These are phyloP conservation scores for Copromyces sp. DNA, from an alignment of 495 filamentous ascomycete genomes.

Conservation along the genomic window DNA sequence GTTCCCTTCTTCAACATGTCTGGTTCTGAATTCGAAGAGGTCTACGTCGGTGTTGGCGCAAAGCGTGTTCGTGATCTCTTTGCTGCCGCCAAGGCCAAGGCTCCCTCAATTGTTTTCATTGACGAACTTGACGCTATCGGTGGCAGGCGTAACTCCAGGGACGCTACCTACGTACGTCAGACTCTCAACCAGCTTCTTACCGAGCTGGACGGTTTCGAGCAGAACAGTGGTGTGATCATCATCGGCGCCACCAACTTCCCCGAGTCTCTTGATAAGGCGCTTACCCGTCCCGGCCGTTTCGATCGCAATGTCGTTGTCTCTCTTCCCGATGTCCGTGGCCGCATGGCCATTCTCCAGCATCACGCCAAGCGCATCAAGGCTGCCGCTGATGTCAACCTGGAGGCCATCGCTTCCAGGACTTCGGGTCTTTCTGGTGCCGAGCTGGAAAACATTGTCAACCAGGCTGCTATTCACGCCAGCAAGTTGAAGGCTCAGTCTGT, in stretches of 20 bases:
- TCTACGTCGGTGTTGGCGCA: constrained; percentile 95
- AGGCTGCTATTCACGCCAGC: constrained; percentile 85
- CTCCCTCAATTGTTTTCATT: constrained; percentile 96
- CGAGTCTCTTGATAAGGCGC: constrained; percentile 82
- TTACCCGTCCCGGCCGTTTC: constrained; percentile 90
- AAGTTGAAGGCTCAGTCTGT: constrained; percentile 67
- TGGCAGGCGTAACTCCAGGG: constrained; percentile 82
- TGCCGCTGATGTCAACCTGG: constrained; percentile 67
- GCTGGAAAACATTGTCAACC: constrained; percentile 91
- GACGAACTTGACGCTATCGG: constrained; percentile 96
- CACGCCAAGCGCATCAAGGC: constrained; percentile 82
- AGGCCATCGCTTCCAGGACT: constrained; percentile 73
- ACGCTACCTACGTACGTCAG: constrained; percentile 94
- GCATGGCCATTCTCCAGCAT: constrained; percentile 82
- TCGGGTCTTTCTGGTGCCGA: constrained; percentile 92
- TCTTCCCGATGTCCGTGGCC: constrained; percentile 91
- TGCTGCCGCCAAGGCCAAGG: constrained; percentile 70
- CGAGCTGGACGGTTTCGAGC: constrained; percentile 95
- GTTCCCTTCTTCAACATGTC: constrained; percentile 99
- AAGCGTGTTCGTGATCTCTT: constrained; percentile 98
- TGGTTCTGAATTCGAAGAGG: constrained; percentile 94
- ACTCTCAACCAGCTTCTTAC: constrained; percentile 95
- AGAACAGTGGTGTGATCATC: constrained; percentile 87
- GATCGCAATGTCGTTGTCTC: constrained; percentile 80
- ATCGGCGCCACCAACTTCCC: constrained; percentile 95